phyloP scores from a whole-genome alignment of 306 rosid species.

The Lagenaria siceraria region DNA sequence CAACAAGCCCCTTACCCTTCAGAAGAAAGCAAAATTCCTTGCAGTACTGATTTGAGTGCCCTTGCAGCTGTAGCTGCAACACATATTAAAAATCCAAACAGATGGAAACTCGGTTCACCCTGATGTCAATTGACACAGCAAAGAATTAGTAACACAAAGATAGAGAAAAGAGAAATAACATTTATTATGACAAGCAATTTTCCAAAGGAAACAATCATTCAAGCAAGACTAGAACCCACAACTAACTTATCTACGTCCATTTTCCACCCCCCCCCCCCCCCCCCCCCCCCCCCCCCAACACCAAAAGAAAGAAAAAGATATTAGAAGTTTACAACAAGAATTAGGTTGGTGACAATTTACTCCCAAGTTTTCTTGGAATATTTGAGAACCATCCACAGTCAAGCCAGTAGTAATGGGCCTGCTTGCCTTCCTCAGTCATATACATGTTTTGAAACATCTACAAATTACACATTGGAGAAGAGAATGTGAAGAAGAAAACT shows the following conservation, averaged over 20 bases:
- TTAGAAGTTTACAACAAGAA: not conserved
- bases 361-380: not conserved
- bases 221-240: not conserved
- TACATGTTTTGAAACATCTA: not conserved
- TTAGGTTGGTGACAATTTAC: not conserved
- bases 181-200: not conserved
- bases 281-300: not conserved
- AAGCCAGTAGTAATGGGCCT: not conserved
- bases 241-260: not conserved
- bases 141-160: not conserved
- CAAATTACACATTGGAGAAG: not conserved
- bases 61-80: constrained; percentile 96
- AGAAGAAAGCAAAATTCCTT: constrained; percentile 93
- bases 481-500: not conserved
- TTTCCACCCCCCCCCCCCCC: not conserved
- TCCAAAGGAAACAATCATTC: not conserved
- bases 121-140: constrained; percentile 19
- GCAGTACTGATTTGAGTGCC: constrained; percentile 87
- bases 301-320: not conserved
- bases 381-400: not conserved
- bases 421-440: not conserved
- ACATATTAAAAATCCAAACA: constrained; percentile 88
- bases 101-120: constrained; percentile 99
- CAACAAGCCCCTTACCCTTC: constrained; percentile 57
- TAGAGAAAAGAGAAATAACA: not conserved